Evolutionary conservation across 441 rosid genomes (phyloP), one percentile per base, ranked within the genome.

Genomic region (Croton setiger): DNA sequence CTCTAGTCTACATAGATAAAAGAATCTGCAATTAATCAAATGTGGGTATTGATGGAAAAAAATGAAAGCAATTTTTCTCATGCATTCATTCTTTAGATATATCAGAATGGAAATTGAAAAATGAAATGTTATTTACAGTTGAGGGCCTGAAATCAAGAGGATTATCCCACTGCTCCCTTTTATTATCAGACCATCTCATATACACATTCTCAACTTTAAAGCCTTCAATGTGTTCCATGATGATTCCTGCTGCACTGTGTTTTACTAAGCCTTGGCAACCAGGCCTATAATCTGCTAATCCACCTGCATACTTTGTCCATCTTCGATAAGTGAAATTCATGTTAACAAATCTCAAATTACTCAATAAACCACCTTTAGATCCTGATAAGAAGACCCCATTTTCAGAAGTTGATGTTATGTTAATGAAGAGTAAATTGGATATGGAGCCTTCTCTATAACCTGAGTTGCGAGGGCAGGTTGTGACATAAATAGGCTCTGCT

Each of bases 301-400:
- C 96, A 3, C 84, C 95, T 4, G 41, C 45, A 48, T 82, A 86
- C 6, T 78, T 74, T 61, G 95, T 91, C 90, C 95, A 84, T 72
- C 97, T 88, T 71, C 75, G 80, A 77, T 82, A 82, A 10, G 85
- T 86, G 21, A 88, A 64, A 66, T 88, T 80, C 81, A 91, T 71
- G 74, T 91, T 85, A 23, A 71, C 78, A 85, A 93, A 91, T 68
- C 81, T 86, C 77, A 93, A 67, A 66, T 87, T 78, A 13, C 84
- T 80, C 60, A 88, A 73, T 23, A 73, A 65, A 44, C 97, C 97
- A 3, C 83, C 85, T 61, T 81, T 63, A 9, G 91, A 88, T 52
- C 96, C 98, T 1, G 95, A 93, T 69, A 91, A 84, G 82, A 93
- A 87, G 56, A 87, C 75, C 0, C 98, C 96, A 31, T 93, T 91